A percentile compares a stretch with the other conserved stretches of the same genome.
Evolutionary conservation across 805 yeast genomes (phyloP).

Genomic region (Sporopachydermia lactativora): DNA sequence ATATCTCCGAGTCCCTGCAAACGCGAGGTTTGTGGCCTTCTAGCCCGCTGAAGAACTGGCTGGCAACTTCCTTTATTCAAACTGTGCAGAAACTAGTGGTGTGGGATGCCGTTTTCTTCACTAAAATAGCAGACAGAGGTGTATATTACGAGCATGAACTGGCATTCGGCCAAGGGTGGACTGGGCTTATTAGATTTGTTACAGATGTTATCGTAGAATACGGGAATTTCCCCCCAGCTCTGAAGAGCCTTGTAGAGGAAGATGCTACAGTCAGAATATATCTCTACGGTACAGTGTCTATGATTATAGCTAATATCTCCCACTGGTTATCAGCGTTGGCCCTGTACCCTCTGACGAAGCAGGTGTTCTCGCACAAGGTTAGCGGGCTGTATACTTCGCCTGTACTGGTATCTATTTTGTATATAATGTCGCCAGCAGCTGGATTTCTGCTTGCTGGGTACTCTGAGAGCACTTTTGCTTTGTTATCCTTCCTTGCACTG

Average conservation of each 20-base stretch:
- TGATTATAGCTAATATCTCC: conserved; percentile 34
- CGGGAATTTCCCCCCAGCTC: conserved; percentile 5
- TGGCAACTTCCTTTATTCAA: background rate
- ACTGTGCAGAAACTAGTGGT: conserved; percentile 31
- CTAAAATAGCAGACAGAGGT: conserved; percentile 37
- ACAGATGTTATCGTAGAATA: conserved; percentile 2
- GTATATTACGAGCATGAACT: conserved; percentile 73
- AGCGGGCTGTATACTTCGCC: conserved; percentile 14
- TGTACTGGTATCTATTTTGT: conserved; percentile 28
- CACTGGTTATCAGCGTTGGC: conserved; percentile 37
- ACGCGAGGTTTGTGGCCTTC: background rate
- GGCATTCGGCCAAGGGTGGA: conserved; percentile 79
- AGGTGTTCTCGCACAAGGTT: conserved; percentile 11
- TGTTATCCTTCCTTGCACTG: conserved; percentile 44
- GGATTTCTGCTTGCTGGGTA: conserved; percentile 62
- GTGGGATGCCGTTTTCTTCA: conserved; percentile 83
- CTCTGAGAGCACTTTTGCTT: conserved; percentile 60
- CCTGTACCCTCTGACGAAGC: conserved; percentile 33
- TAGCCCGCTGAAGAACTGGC: background rate
- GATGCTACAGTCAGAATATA: conserved; percentile 25
- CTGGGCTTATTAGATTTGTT: conserved; percentile 26
- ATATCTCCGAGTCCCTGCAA: background rate
- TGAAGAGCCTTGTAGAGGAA: conserved; percentile 9
- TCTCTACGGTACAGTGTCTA: conserved; percentile 30
- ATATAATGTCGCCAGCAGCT: conserved; percentile 64